These are phyloP conservation scores for Exserohilum rostratum DNA, from an alignment of 2,329 filamentous ascomycete species.

Conservation along the genomic window DNA sequence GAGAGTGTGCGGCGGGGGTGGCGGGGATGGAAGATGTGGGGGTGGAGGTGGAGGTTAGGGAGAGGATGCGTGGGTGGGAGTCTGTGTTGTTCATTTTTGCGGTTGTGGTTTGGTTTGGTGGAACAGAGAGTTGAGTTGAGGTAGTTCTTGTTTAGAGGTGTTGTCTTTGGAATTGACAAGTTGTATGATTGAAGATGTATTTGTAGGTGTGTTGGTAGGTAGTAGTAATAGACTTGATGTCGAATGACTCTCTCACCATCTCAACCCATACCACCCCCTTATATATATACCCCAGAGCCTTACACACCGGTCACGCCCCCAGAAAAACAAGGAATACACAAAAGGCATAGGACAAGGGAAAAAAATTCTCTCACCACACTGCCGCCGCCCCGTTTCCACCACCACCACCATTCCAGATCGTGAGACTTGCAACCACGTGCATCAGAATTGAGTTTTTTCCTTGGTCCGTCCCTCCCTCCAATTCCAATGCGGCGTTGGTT, in stretches of 20 bases:
- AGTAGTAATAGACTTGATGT: conserved; percentile 3
- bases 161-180: background rate
- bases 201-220: background rate
- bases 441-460: conserved; percentile 19
- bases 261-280: conserved; percentile 2
- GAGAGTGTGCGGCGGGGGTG: conserved; percentile 19
- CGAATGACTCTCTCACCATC: conserved; percentile 4
- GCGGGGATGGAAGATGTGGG: conserved; percentile 10
- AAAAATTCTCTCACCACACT: conserved; percentile 8
- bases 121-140: background rate
- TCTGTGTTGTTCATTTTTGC: conserved; percentile 29
- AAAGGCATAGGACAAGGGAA: no score
- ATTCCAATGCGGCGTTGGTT: background rate
- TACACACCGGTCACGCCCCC: background rate
- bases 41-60: conserved; percentile 17
- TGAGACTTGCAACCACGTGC: conserved; percentile 17
- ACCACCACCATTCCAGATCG: conserved; percentile 11
- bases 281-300: conserved; percentile 17
- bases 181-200: background rate
- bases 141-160: background rate
- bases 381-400: background rate
- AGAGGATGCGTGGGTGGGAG: conserved; percentile 30
- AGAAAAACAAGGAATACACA: background rate
- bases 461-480: no score
- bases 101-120: background rate